Conservation (phyloP, 768 basidiomycete genomes). For the Lactifluus subvellereus region DNA sequence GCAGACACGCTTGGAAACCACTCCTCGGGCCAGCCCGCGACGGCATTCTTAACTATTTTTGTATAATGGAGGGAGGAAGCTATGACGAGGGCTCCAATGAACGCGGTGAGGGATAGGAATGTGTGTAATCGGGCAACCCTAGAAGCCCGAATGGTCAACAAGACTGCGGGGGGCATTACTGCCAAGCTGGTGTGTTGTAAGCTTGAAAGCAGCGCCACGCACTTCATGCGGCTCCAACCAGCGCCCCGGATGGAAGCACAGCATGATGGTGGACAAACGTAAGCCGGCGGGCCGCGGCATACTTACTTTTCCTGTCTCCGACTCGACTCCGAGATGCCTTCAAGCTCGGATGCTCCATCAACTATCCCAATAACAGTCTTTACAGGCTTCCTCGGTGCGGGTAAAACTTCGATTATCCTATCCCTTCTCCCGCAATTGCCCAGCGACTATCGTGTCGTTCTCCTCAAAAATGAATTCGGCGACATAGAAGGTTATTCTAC, state of each 20-base stretch:
- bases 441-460: slow-evolving; percentile 78
- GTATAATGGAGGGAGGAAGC: slow-evolving; percentile 71
- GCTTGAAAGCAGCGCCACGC: neutral
- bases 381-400: slow-evolving; percentile 88
- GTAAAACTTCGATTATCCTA: slow-evolving; percentile 77
- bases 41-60: slow-evolving; percentile 79
- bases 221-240: too few species aligned
- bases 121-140: slow-evolving; percentile 61
- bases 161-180: neutral
- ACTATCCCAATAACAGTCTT: slow-evolving; percentile 87
- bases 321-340: neutral
- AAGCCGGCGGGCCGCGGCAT: too few species aligned
- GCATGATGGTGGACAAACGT: neutral
- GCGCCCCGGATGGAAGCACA: too few species aligned
- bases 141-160: slow-evolving; percentile 40
- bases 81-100: slow-evolving; percentile 54
- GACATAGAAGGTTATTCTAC: slow-evolving; percentile 68
- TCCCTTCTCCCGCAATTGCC: slow-evolving; percentile 78
- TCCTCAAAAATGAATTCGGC: slow-evolving; percentile 96
- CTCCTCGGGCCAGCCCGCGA: slow-evolving; percentile 79
- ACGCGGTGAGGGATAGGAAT: slow-evolving; percentile 57
- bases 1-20: slow-evolving; percentile 91
- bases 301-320: too few species aligned
- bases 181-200: neutral
- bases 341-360: neutral